These are phyloP conservation scores for Anisodus tanguticus DNA, from an alignment of 257 asterid genomes.

Conservation along the genomic window DNA sequence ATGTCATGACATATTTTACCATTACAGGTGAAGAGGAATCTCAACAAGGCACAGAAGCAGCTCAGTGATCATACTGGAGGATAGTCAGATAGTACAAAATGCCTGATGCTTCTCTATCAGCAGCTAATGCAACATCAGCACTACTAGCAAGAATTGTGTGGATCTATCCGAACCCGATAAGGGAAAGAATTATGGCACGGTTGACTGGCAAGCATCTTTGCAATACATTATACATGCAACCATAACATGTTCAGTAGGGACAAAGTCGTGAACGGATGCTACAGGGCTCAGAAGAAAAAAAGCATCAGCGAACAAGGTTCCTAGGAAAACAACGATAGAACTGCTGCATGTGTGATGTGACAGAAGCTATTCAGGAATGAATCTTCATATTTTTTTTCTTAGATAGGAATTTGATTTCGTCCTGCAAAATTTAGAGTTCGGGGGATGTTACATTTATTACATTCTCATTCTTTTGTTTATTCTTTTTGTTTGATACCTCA, in stretches of 20 bases:
- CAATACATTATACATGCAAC: neutral
- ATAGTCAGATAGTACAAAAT: neutral
- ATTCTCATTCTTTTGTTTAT: neutral
- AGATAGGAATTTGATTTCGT: neutral
- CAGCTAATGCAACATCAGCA: constrained; percentile 35
- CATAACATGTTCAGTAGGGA: neutral
- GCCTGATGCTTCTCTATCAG: constrained; percentile 27
- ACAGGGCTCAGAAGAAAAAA: neutral
- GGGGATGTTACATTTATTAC: too few species aligned
- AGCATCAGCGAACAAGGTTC: neutral
- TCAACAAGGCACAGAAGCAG: constrained; percentile 6
- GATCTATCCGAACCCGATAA: constrained; percentile 6
- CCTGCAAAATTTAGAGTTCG: neutral
- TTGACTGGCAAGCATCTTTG: neutral
- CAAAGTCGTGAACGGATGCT: neutral
- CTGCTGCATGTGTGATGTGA: neutral
- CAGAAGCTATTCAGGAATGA: constrained; percentile 22
- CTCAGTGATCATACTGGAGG: neutral
- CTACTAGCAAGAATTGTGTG: constrained; percentile 32
- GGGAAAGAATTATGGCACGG: neutral
- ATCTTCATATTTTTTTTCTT: neutral
- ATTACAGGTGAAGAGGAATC: constrained; percentile 13
- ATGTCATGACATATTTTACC: neutral
- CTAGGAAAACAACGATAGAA: neutral
- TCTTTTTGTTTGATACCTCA: neutral